Percentiles rank a stretch among this genome's conserved stretches.
phyloP scores from a whole-genome alignment of 768 basidiomycete genomes.

The Artomyces pyxidatus region DNA sequence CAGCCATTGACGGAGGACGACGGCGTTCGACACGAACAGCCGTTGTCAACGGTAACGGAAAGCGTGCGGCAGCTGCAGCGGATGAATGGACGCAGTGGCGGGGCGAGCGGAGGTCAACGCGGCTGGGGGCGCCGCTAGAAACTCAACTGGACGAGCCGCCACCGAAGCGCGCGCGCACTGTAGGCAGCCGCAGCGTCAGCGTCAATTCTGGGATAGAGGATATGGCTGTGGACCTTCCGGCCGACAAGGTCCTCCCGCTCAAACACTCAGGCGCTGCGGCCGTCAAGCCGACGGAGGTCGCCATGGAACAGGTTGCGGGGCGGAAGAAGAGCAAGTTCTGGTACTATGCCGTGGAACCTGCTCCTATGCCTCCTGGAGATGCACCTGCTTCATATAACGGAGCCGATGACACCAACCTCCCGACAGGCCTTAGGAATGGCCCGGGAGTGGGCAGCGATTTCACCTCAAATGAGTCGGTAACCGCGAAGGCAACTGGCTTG shows the following conservation, averaged over 20 bases:
- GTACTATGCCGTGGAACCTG: constrained; percentile 81
- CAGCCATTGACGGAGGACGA: constrained; percentile 15
- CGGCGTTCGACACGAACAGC: constrained; percentile 37
- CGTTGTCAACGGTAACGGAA: constrained; percentile 35
- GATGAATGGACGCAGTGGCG: constrained; percentile 55
- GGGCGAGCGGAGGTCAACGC: constrained; percentile 65
- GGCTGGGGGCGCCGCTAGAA: constrained; percentile 52
- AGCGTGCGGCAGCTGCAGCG: constrained; percentile 40
- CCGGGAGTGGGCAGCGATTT: constrained; percentile 12
- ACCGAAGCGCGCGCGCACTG: constrained; percentile 69
- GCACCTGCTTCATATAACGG: not conserved
- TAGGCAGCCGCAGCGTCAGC: constrained; percentile 50
- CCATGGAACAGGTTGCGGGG: constrained; percentile 68
- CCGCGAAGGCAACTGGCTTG: constrained; percentile 26
- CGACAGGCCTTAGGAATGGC: not conserved
- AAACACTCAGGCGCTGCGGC: constrained; percentile 56
- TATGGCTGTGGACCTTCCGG: constrained; percentile 16
- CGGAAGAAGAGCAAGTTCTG: constrained; percentile 84
- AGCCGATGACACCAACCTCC: not conserved
- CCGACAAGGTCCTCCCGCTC: constrained; percentile 32
- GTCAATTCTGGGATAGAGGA: constrained; percentile 21
- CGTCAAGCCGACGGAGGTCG: constrained; percentile 63
- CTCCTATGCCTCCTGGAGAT: constrained; percentile 23
- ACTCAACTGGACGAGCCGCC: constrained; percentile 42
- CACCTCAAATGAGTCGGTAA: constrained; percentile 11